A percentile compares a stretch with the other conserved stretches of the same genome.
Evolutionary conservation across 805 yeast genomes (phyloP).

Genomic region (Pichia ethanolica): DNA sequence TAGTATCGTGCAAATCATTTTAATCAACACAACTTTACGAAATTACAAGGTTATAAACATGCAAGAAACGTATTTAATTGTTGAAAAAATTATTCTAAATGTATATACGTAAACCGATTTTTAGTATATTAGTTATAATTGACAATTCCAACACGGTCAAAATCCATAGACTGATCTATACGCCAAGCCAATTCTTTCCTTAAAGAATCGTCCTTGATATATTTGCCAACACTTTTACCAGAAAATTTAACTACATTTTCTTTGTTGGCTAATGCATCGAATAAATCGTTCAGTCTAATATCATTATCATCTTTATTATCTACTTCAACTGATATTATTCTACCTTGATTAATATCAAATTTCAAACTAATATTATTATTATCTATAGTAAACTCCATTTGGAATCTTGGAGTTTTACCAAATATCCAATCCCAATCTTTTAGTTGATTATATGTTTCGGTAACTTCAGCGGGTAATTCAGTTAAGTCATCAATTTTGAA

Average conservation of each 20-base stretch:
- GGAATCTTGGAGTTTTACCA: conserved; percentile 71
- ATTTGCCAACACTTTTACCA: conserved; percentile 12
- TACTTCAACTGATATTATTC: conserved; percentile 9
- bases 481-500: conserved; percentile 19
- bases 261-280: conserved; percentile 4
- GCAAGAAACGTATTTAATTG: no score
- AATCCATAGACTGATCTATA: conserved; percentile 20
- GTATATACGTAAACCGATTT: no score
- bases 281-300: conserved; percentile 11
- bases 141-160: conserved; percentile 7
- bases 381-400: conserved; percentile 42
- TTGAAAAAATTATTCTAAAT: no score
- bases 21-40: no score
- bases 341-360: conserved; percentile 48
- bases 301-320: conserved; percentile 9
- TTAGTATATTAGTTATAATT: no score
- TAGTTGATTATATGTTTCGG: conserved; percentile 34
- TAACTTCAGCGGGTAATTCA: conserved; percentile 33
- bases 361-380: conserved; percentile 24
- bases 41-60: no score
- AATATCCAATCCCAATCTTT: conserved; percentile 66
- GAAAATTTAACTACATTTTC: conserved; percentile 14
- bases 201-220: conserved; percentile 11
- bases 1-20: no score
- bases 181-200: conserved; percentile 20